A percentile compares a stretch with the other conserved stretches of the same genome.
These are phyloP conservation scores for Crucibulum laeve DNA, from an alignment of 768 basidiomycete species.

Conservation along the genomic window DNA sequence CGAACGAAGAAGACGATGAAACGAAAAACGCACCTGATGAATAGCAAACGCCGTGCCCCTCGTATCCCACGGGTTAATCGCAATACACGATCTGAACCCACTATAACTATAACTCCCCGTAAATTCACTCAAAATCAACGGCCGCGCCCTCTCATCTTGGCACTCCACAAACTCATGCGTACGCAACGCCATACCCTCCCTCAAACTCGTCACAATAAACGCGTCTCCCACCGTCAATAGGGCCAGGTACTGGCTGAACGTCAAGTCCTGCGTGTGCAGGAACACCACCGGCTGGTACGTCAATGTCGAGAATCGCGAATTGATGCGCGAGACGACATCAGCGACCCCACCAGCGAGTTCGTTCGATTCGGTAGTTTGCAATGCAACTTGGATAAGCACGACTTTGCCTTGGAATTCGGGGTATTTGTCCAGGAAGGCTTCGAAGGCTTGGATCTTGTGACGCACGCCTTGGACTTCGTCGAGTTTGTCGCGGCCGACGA, in stretches of 20 bases:
- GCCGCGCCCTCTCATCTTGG: slow-evolving; percentile 64
- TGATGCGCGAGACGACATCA: slow-evolving; percentile 76
- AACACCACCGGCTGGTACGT: slow-evolving; percentile 89
- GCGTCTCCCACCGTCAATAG: slow-evolving; percentile 80
- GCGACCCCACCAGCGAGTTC: slow-evolving; percentile 71
- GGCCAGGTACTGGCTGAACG: slow-evolving; percentile 83
- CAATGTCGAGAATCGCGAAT: slow-evolving; percentile 76
- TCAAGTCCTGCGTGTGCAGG: slow-evolving; percentile 79
- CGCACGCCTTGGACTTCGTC: slow-evolving; percentile 85
- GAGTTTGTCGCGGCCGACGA: slow-evolving; percentile 86
- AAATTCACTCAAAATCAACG: slow-evolving; percentile 83
- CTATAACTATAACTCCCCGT: slow-evolving; percentile 84
- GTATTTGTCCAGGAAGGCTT: slow-evolving; percentile 71
- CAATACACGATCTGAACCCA: slow-evolving; percentile 83
- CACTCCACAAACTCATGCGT: slow-evolving; percentile 86
- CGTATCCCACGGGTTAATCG: slow-evolving; percentile 83
- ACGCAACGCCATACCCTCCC: slow-evolving; percentile 85
- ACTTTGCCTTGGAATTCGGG: slow-evolving; percentile 81
- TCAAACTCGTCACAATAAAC: slow-evolving; percentile 77
- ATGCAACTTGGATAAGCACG: slow-evolving; percentile 83
- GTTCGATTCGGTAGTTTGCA: slow-evolving; percentile 76
- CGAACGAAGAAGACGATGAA: slow-evolving; percentile 3
- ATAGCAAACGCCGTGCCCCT: slow-evolving; percentile 84
- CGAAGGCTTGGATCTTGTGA: slow-evolving; percentile 82
- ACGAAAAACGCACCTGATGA: slow-evolving; percentile 30